Base-by-base conservation (phyloP, 208 protist genomes). In the Crithidia mellificae region DNA sequence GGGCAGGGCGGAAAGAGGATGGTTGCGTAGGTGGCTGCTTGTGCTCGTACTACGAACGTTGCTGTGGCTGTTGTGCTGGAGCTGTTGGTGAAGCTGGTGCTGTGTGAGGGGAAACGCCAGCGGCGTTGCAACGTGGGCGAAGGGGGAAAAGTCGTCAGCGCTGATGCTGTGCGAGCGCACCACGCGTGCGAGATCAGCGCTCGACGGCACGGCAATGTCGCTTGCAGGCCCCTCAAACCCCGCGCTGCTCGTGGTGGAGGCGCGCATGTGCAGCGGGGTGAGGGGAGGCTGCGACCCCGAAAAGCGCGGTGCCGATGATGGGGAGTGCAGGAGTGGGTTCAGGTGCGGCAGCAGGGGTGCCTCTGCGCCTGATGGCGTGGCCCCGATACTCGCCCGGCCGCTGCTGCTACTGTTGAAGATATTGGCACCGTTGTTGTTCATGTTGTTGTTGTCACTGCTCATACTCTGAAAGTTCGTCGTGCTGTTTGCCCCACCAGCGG, bases 1-100 rank as follows among this genome's bases (percentile, higher is more conserved):
- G 1, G 57, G 57, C 12, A 63, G 57, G 44, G 57, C 57, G 2
- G 57, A 39, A n/a, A n/a, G n/a, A n/a, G n/a, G n/a, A n/a, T n/a
- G n/a, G n/a, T n/a, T n/a, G n/a, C n/a, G n/a, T n/a, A n/a, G n/a
- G n/a, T n/a, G n/a, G n/a, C n/a, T n/a, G n/a, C n/a, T n/a, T n/a
- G n/a, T n/a, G n/a, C n/a, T n/a, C n/a, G n/a, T n/a, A n/a, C n/a
- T n/a, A n/a, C n/a, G n/a, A n/a, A n/a, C n/a, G 14, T 39, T 22
- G 15, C 8, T 14, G 25, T 38, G 57, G 41, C 17, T 4, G 41
- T 17, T 6, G 41, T 46, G 14, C 41, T 46, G 41, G 4, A 5
- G 41, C 8, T 6, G 41, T n/a, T 46, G 41, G 17, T 39, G 22
- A 6, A n/a, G n/a, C n/a, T 2, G 6, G 25, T 38, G 57, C 38